These are phyloP conservation scores for Ceratocystis eucalypticola DNA, from an alignment of 2,329 filamentous ascomycete genomes.

Conservation along the genomic window DNA sequence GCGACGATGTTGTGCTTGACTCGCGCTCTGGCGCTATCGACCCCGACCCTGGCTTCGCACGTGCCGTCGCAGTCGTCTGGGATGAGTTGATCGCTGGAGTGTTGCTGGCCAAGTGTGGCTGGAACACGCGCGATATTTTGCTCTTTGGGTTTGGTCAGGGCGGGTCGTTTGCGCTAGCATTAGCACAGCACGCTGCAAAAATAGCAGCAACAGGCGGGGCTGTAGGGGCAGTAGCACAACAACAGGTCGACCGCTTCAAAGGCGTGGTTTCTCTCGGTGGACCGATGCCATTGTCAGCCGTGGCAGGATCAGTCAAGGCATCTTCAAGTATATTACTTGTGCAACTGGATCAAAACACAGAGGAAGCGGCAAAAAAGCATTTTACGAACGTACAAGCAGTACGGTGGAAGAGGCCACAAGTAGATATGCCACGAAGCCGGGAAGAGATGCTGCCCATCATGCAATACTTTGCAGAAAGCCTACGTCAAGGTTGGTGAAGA, in stretches of 20 bases:
- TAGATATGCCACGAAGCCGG: constrained; percentile 67
- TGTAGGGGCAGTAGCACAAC: neutral
- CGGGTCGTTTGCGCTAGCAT: constrained; percentile 46
- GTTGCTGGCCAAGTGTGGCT: constrained; percentile 44
- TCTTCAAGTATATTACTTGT: constrained; percentile 50
- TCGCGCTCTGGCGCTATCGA: constrained; percentile 40
- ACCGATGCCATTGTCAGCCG: constrained; percentile 39
- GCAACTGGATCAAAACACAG: constrained; percentile 47
- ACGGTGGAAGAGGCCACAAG: constrained; percentile 55
- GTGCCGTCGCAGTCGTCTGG: constrained; percentile 34
- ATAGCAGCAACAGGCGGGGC: neutral
- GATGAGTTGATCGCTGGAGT: constrained; percentile 38
- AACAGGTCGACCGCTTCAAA: constrained; percentile 28
- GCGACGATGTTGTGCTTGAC: constrained; percentile 48
- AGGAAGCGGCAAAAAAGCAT: constrained; percentile 48
- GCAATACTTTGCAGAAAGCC: constrained; percentile 60
- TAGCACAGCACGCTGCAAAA: constrained; percentile 29
- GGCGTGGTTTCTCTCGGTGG: constrained; percentile 54
- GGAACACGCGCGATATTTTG: constrained; percentile 45
- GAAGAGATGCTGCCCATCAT: constrained; percentile 88
- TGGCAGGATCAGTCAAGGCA: constrained; percentile 37
- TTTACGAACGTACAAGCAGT: constrained; percentile 56
- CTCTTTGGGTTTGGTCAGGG: constrained; percentile 57
- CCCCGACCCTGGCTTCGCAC: constrained; percentile 46
- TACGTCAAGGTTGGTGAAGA: constrained; percentile 26